Evolutionary conservation across 2,329 filamentous ascomycete genomes (phyloP).

Genomic region (Epichloe uncinata): DNA sequence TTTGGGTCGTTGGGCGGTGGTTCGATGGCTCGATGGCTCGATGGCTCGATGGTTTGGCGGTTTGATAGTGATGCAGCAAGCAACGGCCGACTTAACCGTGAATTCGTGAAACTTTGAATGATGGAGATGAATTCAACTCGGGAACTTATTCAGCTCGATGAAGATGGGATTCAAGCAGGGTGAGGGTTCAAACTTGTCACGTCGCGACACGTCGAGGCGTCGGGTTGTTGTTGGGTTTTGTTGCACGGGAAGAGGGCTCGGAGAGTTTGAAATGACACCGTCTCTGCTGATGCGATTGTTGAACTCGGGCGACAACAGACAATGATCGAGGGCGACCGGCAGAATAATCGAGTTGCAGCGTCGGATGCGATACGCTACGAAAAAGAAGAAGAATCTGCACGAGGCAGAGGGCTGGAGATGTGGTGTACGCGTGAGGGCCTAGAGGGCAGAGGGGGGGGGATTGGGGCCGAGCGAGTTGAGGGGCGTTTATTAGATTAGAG

Average conservation of each 20-base stretch:
- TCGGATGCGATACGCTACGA: not conserved
- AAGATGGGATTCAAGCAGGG: not conserved
- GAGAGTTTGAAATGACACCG: not conserved
- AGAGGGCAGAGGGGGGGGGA: not conserved
- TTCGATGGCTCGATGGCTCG: not conserved
- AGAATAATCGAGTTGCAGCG: not conserved
- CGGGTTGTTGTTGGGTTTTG: not conserved
- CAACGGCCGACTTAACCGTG: not conserved
- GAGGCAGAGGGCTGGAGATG: conserved; percentile 4
- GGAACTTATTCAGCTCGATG: not conserved
- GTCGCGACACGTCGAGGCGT: not conserved
- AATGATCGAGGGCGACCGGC: not conserved
- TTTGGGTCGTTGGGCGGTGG: not conserved
- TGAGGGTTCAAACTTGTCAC: not conserved
- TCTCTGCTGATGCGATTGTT: not conserved
- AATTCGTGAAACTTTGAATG: not conserved
- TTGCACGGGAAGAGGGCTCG: not conserved
- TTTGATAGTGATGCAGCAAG: not conserved
- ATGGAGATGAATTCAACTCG: not conserved
- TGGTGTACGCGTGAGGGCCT: not conserved
- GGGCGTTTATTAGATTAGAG: not conserved
- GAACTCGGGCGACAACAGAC: not conserved
- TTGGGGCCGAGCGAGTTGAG: not conserved
- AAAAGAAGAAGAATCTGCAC: not conserved
- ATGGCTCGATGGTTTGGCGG: not conserved